phyloP scores from a whole-genome alignment of 177 flowering plant species.

The Tripterygium wilfordii region DNA sequence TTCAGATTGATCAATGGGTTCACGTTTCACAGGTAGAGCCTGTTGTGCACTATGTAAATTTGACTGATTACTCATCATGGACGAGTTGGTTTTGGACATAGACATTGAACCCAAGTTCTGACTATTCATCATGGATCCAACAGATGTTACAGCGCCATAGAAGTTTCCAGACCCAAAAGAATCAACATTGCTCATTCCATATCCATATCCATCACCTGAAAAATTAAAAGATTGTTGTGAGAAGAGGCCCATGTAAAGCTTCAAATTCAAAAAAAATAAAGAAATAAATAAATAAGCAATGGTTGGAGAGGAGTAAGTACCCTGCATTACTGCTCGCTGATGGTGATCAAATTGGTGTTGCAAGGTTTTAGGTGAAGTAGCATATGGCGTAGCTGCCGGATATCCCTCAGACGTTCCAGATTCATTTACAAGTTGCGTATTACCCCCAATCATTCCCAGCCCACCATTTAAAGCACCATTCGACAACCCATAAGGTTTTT shows the following conservation, averaged over 20 bases:
- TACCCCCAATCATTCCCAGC: constrained; percentile 51
- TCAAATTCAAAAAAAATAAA: constrained; percentile 1
- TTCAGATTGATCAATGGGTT: constrained; percentile 40
- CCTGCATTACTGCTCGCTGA: constrained; percentile 45
- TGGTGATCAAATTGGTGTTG: constrained; percentile 63
- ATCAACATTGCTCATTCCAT: constrained; percentile 46
- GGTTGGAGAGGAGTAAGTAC: constrained; percentile 37
- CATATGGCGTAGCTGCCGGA: constrained; percentile 37
- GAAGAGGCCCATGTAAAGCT: too few species aligned
- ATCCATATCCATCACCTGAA: constrained; percentile 73
- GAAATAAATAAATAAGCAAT: background rate
- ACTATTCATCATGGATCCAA: constrained; percentile 47
- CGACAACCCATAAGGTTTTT: constrained; percentile 56
- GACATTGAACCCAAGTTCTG: constrained; percentile 43
- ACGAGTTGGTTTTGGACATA: constrained; percentile 35
- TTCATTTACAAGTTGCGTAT: constrained; percentile 53
- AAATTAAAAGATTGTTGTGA: constrained; percentile 19
- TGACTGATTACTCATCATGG: constrained; percentile 40
- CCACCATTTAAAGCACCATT: constrained; percentile 71
- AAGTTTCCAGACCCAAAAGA: constrained; percentile 66
- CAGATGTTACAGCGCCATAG: constrained; percentile 43
- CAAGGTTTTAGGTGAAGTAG: constrained; percentile 45
- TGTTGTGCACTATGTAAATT: constrained; percentile 43
- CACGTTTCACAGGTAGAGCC: constrained; percentile 35
- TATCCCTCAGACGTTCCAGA: constrained; percentile 63